Evolutionary conservation across 2,329 filamentous ascomycete genomes (phyloP), one percentile per base, ranked within the genome.

Genomic region (Colletotrichum shisoi): DNA sequence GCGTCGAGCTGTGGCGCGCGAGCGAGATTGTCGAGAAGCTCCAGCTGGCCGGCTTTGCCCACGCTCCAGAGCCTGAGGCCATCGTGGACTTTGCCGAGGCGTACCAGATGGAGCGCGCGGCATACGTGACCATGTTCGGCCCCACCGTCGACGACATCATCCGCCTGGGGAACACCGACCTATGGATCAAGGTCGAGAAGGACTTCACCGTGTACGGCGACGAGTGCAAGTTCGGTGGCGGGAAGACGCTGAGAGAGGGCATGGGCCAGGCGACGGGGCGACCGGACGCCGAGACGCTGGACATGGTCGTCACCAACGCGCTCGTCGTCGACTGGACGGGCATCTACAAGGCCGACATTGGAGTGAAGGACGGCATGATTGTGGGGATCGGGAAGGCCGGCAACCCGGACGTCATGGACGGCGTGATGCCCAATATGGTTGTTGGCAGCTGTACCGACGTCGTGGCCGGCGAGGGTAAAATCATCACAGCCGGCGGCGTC

Each of bases 321-420:
- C 80, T 98, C 70, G 90, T 98, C 44, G 85, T 98, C 21, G 94
- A 98, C 80, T 96, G 91, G 86, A 90, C 86, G 1, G 94, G 94
- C 54, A 97, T 98, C 74, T 96, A 92, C 83, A 98, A 98, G 81
- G 94, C 94, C 6, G 94, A 98, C 77, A 96, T 98, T 75, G 94
- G 94, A 34, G 89, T 98, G 77, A 97, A 96, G 78, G 79, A 93
- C 71, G 94, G 94, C 2, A 76, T 91, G 45, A 97, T 98, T 73
- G 89, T 90, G 34, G 94, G 88, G 0, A 94, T 98, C 72, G 94
- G 94, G 67, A 97, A 98, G 79, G 93, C 94, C 17, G 94, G 94
- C 21, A 98, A 97, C 74, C 94, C 94, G n/a, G 94, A 98, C 78
- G 88, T 96, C 53, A 97, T 97, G 94, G 90, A 95, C 39, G 92